Conservation (phyloP, 208 protist genomes). For the Trypanosoma congolense region DNA sequence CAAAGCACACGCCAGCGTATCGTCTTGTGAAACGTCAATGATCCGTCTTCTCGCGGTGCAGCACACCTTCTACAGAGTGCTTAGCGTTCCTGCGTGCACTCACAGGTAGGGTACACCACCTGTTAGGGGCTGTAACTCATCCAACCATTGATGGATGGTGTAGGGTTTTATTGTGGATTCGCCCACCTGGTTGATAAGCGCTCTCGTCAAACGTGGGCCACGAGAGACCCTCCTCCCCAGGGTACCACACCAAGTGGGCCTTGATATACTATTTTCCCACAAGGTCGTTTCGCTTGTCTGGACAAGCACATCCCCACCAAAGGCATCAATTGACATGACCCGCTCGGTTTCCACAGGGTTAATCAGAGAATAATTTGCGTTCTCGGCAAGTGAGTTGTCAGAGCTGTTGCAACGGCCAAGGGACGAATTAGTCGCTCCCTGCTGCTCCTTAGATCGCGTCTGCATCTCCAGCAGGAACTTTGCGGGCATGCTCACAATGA, state of each 20-base stretch:
- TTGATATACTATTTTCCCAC: too few species aligned
- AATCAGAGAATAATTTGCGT: neutral
- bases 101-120: too few species aligned
- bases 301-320: neutral
- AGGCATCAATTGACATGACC: neutral
- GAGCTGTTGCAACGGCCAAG: neutral
- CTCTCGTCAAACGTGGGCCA: neutral
- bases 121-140: constrained; percentile 1
- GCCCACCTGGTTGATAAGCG: neutral
- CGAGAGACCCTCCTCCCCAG: neutral
- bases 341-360: neutral
- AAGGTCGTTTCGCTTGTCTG: neutral
- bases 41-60: too few species aligned
- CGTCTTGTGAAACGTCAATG: too few species aligned
- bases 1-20: too few species aligned
- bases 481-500: neutral
- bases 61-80: too few species aligned
- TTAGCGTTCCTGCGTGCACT: too few species aligned
- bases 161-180: neutral
- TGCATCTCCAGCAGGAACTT: neutral
- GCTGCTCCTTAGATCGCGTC: neutral
- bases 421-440: neutral
- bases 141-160: constrained; percentile 4
- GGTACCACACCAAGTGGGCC: too few species aligned
- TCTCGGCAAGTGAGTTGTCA: neutral